Conservation (phyloP, 2,329 filamentous ascomycete genomes). For the Penicillium sp. region DNA sequence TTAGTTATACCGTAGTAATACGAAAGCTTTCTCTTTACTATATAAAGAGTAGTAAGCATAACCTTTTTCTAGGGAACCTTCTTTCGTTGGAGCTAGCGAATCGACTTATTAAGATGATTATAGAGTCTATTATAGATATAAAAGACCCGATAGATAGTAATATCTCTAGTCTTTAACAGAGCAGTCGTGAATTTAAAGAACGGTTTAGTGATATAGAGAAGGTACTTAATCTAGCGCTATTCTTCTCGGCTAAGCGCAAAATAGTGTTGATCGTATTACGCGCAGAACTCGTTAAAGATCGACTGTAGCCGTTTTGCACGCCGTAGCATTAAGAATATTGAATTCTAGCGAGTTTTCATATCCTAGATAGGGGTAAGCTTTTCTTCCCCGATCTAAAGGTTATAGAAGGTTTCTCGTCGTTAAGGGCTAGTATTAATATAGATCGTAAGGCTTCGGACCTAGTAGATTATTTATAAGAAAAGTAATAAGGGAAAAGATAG, state of each 20-base stretch:
- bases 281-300: background rate
- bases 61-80: constrained; percentile 13
- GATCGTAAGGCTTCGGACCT: constrained; percentile 9
- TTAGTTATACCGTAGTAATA: constrained; percentile 18
- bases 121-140: background rate
- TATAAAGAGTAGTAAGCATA: constrained; percentile 12
- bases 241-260: background rate
- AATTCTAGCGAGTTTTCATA: constrained; percentile 15
- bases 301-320: constrained; percentile 4
- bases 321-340: constrained; percentile 14
- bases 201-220: background rate
- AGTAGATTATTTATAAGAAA: background rate
- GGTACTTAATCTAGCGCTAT: background rate
- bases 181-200: background rate
- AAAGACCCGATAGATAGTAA: background rate
- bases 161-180: background rate
- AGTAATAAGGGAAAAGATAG: too few species aligned
- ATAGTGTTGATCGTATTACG: background rate
- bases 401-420: constrained; percentile 3
- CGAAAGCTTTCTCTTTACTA: constrained; percentile 10
- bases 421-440: constrained; percentile 12
- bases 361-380: constrained; percentile 19
- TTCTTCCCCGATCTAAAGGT: background rate
- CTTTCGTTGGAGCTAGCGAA: constrained; percentile 13
- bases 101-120: background rate